These are phyloP conservation scores for Theileria equi DNA, from an alignment of 169 alveolate genomes.

Conservation along the genomic window DNA sequence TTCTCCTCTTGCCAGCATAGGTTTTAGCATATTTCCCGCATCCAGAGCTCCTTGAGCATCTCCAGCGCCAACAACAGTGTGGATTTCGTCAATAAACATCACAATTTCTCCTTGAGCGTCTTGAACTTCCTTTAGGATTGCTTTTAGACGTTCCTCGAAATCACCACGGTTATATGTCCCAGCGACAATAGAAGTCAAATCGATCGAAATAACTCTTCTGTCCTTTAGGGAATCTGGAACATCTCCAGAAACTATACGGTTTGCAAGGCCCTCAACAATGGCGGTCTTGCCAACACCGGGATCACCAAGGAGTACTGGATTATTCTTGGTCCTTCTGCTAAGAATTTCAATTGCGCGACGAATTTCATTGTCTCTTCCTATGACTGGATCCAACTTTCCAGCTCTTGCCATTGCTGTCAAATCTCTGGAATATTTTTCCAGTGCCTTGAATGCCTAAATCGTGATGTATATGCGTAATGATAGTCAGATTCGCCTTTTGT, in stretches of 20 bases:
- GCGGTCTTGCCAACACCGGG: conserved; percentile 91
- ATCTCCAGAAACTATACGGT: conserved; percentile 83
- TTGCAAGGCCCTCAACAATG: conserved; percentile 86
- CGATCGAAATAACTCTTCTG: conserved; percentile 77
- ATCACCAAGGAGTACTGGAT: conserved; percentile 84
- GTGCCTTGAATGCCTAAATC: conserved; percentile 62
- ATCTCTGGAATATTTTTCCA: conserved; percentile 79
- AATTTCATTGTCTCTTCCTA: conserved; percentile 85
- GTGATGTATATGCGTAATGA: not conserved
- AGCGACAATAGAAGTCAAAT: conserved; percentile 80
- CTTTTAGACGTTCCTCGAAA: conserved; percentile 85
- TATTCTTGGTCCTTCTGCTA: conserved; percentile 83
- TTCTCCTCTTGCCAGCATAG: conserved; percentile 87
- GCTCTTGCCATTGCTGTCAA: conserved; percentile 82
- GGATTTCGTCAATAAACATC: conserved; percentile 86
- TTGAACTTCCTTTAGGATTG: conserved; percentile 82
- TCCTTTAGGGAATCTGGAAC: conserved; percentile 84
- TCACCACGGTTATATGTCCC: conserved; percentile 88
- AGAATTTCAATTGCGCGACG: conserved; percentile 82
- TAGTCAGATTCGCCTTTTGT: conserved; percentile 66
- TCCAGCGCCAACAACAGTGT: conserved; percentile 88
- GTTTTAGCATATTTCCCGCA: conserved; percentile 85
- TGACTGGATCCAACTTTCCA: conserved; percentile 85
- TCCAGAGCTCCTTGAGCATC: conserved; percentile 87
- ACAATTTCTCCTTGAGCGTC: conserved; percentile 85